Conservation (phyloP, 164 flowering plant species). For the Sedum album region DNA sequence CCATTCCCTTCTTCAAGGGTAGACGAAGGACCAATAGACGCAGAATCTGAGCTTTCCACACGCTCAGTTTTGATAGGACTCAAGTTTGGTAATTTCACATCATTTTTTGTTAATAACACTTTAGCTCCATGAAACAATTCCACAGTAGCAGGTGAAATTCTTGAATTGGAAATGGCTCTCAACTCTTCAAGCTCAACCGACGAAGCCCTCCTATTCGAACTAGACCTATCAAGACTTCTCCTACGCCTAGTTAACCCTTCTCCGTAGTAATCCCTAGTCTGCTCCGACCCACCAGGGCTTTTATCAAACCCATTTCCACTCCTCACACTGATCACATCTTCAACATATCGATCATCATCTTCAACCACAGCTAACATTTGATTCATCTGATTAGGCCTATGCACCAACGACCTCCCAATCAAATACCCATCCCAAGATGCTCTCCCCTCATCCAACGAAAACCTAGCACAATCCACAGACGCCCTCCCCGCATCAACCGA, state of each 20-base stretch:
- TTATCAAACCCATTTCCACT: slow-evolving; percentile 16
- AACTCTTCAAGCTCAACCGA: slow-evolving; percentile 32
- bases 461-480: slow-evolving; percentile 45
- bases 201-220: slow-evolving; percentile 21
- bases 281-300: slow-evolving; percentile 37
- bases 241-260: slow-evolving; percentile 27
- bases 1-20: slow-evolving; percentile 12
- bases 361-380: slow-evolving; percentile 40
- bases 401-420: slow-evolving; percentile 31
- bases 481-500: slow-evolving; percentile 26
- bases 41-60: slow-evolving; percentile 21
- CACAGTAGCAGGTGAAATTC: slow-evolving; percentile 39
- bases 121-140: slow-evolving; percentile 41
- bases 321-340: slow-evolving; percentile 15
- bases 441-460: slow-evolving; percentile 77
- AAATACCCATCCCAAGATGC: slow-evolving; percentile 95
- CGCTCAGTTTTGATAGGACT: slow-evolving; percentile 16
- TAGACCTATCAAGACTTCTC: slow-evolving; percentile 35
- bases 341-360: slow-evolving; percentile 17
- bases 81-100: slow-evolving; percentile 27
- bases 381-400: slow-evolving; percentile 27
- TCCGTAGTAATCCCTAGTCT: slow-evolving; percentile 26
- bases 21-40: slow-evolving; percentile 15
- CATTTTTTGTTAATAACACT: slow-evolving; percentile 41
- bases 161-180: slow-evolving; percentile 25